Conservation (phyloP, 805 yeast genomes). For the Yamadazyma sp. region DNA sequence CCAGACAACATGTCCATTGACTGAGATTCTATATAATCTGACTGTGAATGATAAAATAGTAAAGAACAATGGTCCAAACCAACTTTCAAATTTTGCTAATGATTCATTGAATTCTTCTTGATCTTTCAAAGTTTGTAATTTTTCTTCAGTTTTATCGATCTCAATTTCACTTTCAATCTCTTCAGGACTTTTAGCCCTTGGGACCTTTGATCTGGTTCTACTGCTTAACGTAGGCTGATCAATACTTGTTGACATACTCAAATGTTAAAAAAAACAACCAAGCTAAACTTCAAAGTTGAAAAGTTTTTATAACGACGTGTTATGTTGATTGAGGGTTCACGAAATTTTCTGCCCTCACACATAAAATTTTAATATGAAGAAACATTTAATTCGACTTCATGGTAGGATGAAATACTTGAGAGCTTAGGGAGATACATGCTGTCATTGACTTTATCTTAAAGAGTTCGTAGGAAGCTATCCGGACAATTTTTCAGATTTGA, state of each 20-base stretch:
- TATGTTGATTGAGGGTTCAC: too few species aligned
- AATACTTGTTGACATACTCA: slow-evolving; percentile 6
- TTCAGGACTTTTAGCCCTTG: slow-evolving; percentile 7
- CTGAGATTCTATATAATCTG: slow-evolving; percentile 58
- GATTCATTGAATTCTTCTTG: slow-evolving; percentile 27
- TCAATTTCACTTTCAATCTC: slow-evolving; percentile 6
- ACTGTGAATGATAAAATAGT: slow-evolving; percentile 67
- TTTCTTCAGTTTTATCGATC: slow-evolving; percentile 17
- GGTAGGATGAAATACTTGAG: too few species aligned
- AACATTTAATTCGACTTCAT: too few species aligned
- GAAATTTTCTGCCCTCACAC: too few species aligned
- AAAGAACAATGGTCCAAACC: slow-evolving; percentile 57
- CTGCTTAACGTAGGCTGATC: slow-evolving; percentile 10
- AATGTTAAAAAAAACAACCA: too few species aligned
- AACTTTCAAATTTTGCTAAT: slow-evolving; percentile 30
- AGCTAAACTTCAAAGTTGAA: too few species aligned
- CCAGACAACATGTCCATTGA: slow-evolving; percentile 68
- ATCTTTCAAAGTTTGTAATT: slow-evolving; percentile 23
- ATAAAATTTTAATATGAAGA: too few species aligned
- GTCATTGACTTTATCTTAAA: too few species aligned
- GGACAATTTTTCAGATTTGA: too few species aligned
- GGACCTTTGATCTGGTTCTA: slow-evolving; percentile 14
- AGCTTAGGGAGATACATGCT: too few species aligned
- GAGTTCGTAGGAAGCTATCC: too few species aligned
- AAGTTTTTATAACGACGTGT: too few species aligned